Evolutionary conservation across 768 basidiomycete species (phyloP), one percentile per base, ranked within the genome.

Genomic region (Panaeolus papilionaceus): DNA sequence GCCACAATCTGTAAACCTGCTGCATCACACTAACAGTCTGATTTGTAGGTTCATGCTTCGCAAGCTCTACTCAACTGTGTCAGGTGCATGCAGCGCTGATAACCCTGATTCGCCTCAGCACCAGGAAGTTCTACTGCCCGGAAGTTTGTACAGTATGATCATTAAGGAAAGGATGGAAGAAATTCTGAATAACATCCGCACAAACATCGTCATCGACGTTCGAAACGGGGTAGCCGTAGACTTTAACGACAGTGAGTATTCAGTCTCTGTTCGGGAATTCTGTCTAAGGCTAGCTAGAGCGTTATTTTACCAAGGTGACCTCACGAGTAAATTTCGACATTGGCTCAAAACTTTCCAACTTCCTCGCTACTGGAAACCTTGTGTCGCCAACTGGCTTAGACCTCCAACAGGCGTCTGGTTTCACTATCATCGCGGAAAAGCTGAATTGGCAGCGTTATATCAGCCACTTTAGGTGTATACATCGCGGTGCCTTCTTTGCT

Each of bases 101-200:
- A 99, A 99, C 76, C 96, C 98, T 4, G 98, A 99, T 85, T 99
- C 96, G 0, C 96, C 98, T 67, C 97, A 99, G 76, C 94, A 99
- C 75, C 98, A 99, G 77, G 98, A 99, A 75, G 95, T 97, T 61
- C 86, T 99, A 12, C 88, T 99, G 5, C 98, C 98, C 1, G 98
- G 98, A 38, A 88, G 83, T 71, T 78, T 99, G 26, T 99, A 98
- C 76, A 91, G 90, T 62, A 98, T 97, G 94, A 98, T 99, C 74
- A 93, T 99, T 82, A 99, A 98, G 80, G 98, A 99, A 78, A 89
- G 94, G 68, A 85, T 99, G 68, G 97, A 98, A 71, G 98, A 99
- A 77, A 89, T 89, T 26, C 79, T 99, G 62, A 91, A 86, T 71
- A 85, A 86, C 72, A 87, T 93, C 74, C 87, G 92, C 63, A 82